Evolutionary conservation across 495 filamentous ascomycete genomes (phyloP), one percentile per base, ranked within the genome.

Genomic region (Aspergillus incahuasiensis): DNA sequence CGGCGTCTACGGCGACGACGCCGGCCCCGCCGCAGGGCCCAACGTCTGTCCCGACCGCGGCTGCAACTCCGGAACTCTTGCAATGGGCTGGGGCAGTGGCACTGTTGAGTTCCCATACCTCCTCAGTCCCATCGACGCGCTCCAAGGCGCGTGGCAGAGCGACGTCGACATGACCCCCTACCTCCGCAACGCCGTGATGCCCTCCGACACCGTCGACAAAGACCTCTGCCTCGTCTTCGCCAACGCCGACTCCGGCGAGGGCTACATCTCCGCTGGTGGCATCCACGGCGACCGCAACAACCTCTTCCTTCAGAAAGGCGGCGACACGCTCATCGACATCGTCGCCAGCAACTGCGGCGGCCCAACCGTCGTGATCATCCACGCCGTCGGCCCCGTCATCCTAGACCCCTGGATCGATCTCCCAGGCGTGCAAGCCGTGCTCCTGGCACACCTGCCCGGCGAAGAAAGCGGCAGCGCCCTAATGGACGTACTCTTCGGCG

Each of bases 401-500:
- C 65, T 97, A 55, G 94, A 97, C 59, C 71, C 80, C 21, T 98
- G 90, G 88, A 86, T 94, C 58, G 84, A 95, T 46, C 68, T 87
- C 0, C 86, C 89, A 3, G 81, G 80, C 39, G 78, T 98, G 43
- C 89, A 92, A 57, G 91, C 86, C 0, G 84, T 97, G 1, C 60
- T 98, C 8, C 79, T 95, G 49, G 94, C 90, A 16, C 88, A 96
- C 61, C 79, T 98, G 0, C 94, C 94, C 0, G 91, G 92, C 5
- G 83, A 97, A 69, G 92, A 96, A 67, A 91, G 88, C 39, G 94
- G 94, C 8, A 88, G 91, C 48, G 88, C 92, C 1, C 71, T 98
- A 7, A 79, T 81, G 1, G 91, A 96, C 64, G 79, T 98, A 15
- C 74, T 97, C 3, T 90, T 96, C 39, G 94, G 92, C 13, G 84